Evolutionary conservation across 257 asterid genomes (phyloP).

Genomic region (Coffea eugenioides): DNA sequence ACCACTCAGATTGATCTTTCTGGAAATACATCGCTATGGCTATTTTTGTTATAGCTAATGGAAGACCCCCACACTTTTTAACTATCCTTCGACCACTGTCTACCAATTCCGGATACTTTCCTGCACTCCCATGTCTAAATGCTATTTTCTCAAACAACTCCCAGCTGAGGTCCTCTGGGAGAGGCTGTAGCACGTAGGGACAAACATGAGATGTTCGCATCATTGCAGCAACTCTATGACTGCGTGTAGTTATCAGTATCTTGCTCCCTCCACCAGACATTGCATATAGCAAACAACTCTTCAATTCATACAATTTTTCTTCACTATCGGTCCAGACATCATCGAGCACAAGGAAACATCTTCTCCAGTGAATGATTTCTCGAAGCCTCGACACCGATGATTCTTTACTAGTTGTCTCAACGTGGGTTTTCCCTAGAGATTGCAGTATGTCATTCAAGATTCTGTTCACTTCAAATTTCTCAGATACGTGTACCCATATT

Average conservation of each 20-base stretch:
- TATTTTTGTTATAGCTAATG: too few relatives aligned
- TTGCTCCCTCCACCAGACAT: constrained; percentile 17
- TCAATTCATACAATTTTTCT: constrained; percentile 16
- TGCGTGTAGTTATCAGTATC: constrained; percentile 29
- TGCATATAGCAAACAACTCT: not conserved
- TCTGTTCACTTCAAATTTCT: too few relatives aligned
- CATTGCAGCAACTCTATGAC: not conserved
- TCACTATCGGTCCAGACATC: constrained; percentile 23
- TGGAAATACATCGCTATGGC: too few relatives aligned
- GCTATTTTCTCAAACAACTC: constrained; percentile 19
- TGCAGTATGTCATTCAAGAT: too few relatives aligned
- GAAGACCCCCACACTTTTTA: constrained; percentile 18
- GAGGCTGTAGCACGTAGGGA: not conserved
- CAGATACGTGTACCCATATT: too few relatives aligned
- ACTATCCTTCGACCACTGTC: constrained; percentile 2
- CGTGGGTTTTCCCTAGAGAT: too few relatives aligned
- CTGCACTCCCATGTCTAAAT: constrained; percentile 6
- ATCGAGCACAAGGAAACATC: constrained; percentile 15
- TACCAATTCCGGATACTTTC: not conserved
- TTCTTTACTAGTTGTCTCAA: too few relatives aligned
- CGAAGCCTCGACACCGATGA: too few relatives aligned
- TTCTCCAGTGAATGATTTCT: too few relatives aligned
- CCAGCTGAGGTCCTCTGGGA: constrained; percentile 19
- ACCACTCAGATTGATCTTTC: too few relatives aligned
- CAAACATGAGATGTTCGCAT: not conserved